A percentile compares a stretch with the other conserved stretches of the same genome.
Evolutionary conservation across 2,329 filamentous ascomycete genomes (phyloP).

Genomic region (Sarocladium brachiariae): DNA sequence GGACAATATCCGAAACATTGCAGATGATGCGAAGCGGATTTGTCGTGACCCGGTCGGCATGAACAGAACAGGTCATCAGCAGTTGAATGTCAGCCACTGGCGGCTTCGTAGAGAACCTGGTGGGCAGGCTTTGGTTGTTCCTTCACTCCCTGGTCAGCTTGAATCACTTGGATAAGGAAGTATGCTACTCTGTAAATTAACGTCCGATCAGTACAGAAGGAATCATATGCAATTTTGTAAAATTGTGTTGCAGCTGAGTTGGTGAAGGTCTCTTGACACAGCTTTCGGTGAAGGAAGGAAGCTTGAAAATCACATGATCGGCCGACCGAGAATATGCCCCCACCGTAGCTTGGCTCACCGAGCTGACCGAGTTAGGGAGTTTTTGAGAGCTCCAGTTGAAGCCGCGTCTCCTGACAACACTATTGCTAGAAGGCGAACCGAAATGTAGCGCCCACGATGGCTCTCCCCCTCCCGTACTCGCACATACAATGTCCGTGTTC

Average conservation of each 20-base stretch:
- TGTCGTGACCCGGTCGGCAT: too few species aligned
- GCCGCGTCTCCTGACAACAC: background rate
- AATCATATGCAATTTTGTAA: too few species aligned
- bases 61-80: background rate
- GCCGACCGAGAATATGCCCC: background rate
- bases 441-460: slow-evolving; percentile 25
- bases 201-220: too few species aligned
- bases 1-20: background rate
- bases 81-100: background rate
- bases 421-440: background rate
- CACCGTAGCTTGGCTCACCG: slow-evolving; percentile 1
- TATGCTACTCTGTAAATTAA: background rate
- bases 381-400: background rate
- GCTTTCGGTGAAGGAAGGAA: background rate
- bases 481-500: slow-evolving; percentile 63
- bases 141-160: background rate
- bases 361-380: slow-evolving; percentile 4
- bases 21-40: background rate
- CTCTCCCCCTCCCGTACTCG: slow-evolving; percentile 51
- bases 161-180: background rate
- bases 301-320: background rate
- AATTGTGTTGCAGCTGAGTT: too few species aligned
- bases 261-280: too few species aligned
- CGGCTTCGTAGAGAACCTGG: background rate
- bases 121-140: background rate